These are phyloP conservation scores for Biscogniauxia marginata DNA, from an alignment of 2,329 filamentous ascomycete species.

Conservation along the genomic window DNA sequence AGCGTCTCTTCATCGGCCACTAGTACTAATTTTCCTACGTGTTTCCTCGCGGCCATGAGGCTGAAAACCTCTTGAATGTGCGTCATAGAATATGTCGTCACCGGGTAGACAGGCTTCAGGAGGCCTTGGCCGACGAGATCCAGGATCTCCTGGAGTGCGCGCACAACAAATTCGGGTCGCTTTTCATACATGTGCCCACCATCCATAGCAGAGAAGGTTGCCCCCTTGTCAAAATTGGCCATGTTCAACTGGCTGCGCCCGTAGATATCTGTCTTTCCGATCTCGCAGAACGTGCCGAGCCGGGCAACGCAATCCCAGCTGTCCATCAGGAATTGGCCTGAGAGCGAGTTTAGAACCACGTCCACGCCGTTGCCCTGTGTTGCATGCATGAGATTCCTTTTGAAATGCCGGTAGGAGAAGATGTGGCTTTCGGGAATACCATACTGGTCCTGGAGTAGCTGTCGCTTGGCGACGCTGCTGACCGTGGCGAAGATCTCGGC, in stretches of 20 bases:
- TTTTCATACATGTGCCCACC: constrained; percentile 1
- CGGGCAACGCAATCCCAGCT: constrained; percentile 34
- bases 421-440: constrained; percentile 31
- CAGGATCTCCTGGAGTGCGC: no score
- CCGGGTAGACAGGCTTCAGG: constrained; percentile 16
- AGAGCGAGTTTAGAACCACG: constrained; percentile 25
- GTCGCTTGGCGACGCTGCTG: constrained; percentile 26
- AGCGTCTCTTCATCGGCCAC: constrained; percentile 10
- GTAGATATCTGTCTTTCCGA: constrained; percentile 32
- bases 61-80: no score
- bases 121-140: neutral
- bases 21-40: constrained; percentile 40
- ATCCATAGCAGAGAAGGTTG: constrained; percentile 15
- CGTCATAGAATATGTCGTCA: constrained; percentile 19
- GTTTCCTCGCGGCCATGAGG: constrained; percentile 14
- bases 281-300: constrained; percentile 34
- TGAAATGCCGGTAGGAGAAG: constrained; percentile 28
- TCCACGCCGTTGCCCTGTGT: constrained; percentile 28
- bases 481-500: constrained; percentile 32
- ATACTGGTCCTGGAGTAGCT: constrained; percentile 27
- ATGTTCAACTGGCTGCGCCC: constrained; percentile 36
- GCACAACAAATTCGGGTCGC: neutral
- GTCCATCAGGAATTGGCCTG: constrained; percentile 25
- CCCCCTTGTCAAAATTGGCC: constrained; percentile 30
- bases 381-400: constrained; percentile 20